Evolutionary conservation across 2,329 filamentous ascomycete genomes (phyloP), one percentile per base, ranked within the genome.

Genomic region (Fonsecaea pedrosoi): DNA sequence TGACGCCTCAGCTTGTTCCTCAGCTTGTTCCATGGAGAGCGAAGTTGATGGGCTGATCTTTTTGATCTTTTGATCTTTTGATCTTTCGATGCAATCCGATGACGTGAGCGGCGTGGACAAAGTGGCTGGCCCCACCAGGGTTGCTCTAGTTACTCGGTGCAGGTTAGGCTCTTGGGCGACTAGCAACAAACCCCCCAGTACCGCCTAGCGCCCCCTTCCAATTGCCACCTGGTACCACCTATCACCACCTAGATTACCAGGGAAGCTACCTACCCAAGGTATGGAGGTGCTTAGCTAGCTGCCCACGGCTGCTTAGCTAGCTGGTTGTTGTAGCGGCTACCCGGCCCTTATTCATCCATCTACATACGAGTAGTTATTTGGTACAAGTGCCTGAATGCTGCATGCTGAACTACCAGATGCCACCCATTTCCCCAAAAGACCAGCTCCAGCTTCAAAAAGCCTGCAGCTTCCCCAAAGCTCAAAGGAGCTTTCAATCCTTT

Each of bases 401-500:
- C 2, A 25, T 25, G 25, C 25, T 25, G 25, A 25, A 25, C 25
- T 2, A 25, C 25, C 25, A 25, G 10, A 50, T 50, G 45, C n/a
- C 59, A 54, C 32, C 45, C 42, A 42, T 60, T 60, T 53, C 58
- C 58, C 58, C 50, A 60, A 60, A 53, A 60, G 58, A 45, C 42
- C 59, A 61, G 59, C 59, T 61, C 59, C 59, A 61, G 59, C 59
- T 61, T 42, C 25, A 25, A 48, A 61, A 61, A 61, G 35, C 42
- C 53, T 61, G 59, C 48, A 61, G 59, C 59, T 61, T 61, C 59
- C 59, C 59, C 59, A 61, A 61, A 25, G 59, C 59, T 61, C 37
- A 34, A 15, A 34, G 34, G 25, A 25, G 25, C 25, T 15, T 55
- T 55, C 42, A n/a, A 54, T 10, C 37, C 54, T 21, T 54, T 61